Conservation (phyloP, 129 eudicot genomes). For the Helichrysum umbraculigerum region DNA sequence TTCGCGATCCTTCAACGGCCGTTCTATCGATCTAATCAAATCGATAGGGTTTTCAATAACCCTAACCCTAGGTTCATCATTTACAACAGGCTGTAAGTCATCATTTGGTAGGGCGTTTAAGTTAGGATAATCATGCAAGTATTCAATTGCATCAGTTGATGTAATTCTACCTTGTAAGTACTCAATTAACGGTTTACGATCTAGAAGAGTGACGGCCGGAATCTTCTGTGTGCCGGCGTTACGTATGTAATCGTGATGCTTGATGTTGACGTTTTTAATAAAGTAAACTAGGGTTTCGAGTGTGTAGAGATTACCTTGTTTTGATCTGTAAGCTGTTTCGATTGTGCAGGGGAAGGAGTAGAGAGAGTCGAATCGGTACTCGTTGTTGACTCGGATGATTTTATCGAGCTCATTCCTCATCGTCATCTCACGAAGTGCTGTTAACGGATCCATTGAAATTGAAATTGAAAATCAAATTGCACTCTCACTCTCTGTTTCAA, state of each 20-base stretch:
- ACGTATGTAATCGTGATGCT: constrained; percentile 86
- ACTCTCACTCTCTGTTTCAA: background rate
- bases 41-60: constrained; percentile 44
- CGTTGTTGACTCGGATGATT: constrained; percentile 55
- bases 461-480: background rate
- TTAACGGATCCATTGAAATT: constrained; percentile 76
- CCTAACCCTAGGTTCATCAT: constrained; percentile 26
- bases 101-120: constrained; percentile 24
- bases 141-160: constrained; percentile 65
- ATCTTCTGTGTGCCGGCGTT: constrained; percentile 66
- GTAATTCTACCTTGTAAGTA: constrained; percentile 64
- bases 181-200: constrained; percentile 74
- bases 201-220: constrained; percentile 79
- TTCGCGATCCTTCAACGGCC: constrained; percentile 74
- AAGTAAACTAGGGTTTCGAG: constrained; percentile 95
- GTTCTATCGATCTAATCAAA: constrained; percentile 51
- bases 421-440: constrained; percentile 83
- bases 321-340: constrained; percentile 82
- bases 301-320: constrained; percentile 74
- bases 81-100: constrained; percentile 26
- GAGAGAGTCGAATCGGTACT: constrained; percentile 60
- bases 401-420: constrained; percentile 53
- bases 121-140: constrained; percentile 39
- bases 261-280: constrained; percentile 58
- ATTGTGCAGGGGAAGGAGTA: constrained; percentile 73